Evolutionary conservation across 2,329 filamentous ascomycete species (phyloP).

Genomic region (Penicillium brevicompactum): DNA sequence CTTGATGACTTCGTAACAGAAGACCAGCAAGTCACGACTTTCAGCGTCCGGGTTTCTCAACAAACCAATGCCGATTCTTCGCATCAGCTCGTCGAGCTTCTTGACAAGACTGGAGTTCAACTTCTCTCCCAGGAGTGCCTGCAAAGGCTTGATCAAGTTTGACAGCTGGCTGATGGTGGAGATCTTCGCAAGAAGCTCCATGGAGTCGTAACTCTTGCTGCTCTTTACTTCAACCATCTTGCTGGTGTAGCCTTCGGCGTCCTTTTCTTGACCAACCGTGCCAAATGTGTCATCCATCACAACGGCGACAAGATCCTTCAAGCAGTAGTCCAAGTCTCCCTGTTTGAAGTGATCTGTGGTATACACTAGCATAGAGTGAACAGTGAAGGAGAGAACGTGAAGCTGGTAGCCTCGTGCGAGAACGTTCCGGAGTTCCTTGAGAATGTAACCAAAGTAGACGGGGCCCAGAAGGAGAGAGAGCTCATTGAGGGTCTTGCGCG

Average conservation of each 20-base stretch:
- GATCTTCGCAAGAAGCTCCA: slow-evolving; percentile 86
- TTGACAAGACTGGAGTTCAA: slow-evolving; percentile 79
- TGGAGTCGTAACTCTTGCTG: slow-evolving; percentile 96
- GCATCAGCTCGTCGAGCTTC: slow-evolving; percentile 87
- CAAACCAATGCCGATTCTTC: slow-evolving; percentile 79
- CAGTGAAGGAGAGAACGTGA: slow-evolving; percentile 90
- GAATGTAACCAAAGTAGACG: slow-evolving; percentile 83
- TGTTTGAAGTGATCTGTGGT: slow-evolving; percentile 72
- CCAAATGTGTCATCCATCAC: slow-evolving; percentile 99
- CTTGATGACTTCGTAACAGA: slow-evolving; percentile 93
- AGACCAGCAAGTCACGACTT: slow-evolving; percentile 81
- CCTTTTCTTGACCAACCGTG: slow-evolving; percentile 88
- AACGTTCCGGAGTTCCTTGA: slow-evolving; percentile 84
- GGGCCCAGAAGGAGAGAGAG: slow-evolving; percentile 81
- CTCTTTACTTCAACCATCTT: slow-evolving; percentile 98
- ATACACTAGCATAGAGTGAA: slow-evolving; percentile 85
- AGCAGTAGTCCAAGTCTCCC: slow-evolving; percentile 87
- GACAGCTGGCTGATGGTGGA: slow-evolving; percentile 74
- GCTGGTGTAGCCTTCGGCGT: slow-evolving; percentile 90
- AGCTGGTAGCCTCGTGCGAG: slow-evolving; percentile 86
- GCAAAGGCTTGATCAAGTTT: slow-evolving; percentile 75
- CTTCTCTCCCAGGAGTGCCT: slow-evolving; percentile 77
- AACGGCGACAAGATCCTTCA: slow-evolving; percentile 74
- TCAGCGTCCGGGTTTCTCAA: slow-evolving; percentile 78
- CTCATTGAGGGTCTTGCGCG: slow-evolving; percentile 81